phyloP scores from a whole-genome alignment of 2,329 filamentous ascomycete species.

The Penicillium sumatraense region DNA sequence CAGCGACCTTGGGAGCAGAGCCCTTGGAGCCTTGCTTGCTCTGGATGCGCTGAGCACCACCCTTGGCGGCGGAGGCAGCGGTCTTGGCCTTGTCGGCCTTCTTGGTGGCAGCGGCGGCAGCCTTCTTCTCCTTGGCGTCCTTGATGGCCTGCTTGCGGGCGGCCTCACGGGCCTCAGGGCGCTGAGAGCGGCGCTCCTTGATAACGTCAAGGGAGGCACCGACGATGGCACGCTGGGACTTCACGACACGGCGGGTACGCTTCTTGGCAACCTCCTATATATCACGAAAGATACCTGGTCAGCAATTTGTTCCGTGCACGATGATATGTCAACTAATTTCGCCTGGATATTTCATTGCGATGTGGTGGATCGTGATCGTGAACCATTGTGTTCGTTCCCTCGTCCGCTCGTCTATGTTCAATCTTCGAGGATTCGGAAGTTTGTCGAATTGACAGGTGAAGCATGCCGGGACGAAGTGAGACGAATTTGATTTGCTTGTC shows the following conservation, averaged over 20 bases:
- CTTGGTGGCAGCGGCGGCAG: slow-evolving; percentile 84
- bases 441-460: neutral
- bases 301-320: slow-evolving; percentile 29
- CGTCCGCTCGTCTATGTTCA: slow-evolving; percentile 15
- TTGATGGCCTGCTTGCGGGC: slow-evolving; percentile 90
- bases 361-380: slow-evolving; percentile 12
- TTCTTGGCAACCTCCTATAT: slow-evolving; percentile 99
- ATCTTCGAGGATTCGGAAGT: neutral
- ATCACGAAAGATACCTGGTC: slow-evolving; percentile 34
- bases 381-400: no score
- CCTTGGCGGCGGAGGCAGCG: slow-evolving; percentile 76
- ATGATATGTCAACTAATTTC: neutral
- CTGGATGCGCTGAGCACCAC: slow-evolving; percentile 77
- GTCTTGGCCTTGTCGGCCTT: slow-evolving; percentile 99
- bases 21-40: slow-evolving; percentile 99
- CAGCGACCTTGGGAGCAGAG: slow-evolving; percentile 79
- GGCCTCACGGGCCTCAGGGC: slow-evolving; percentile 92
- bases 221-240: slow-evolving; percentile 98
- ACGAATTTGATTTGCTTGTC: slow-evolving; percentile 1
- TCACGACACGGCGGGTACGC: slow-evolving; percentile 96
- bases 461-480: neutral
- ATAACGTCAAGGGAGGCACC: slow-evolving; percentile 99
- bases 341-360: neutral
- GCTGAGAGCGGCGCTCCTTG: slow-evolving; percentile 95
- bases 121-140: slow-evolving; percentile 99